phyloP scores from a whole-genome alignment of 1,284 basidiomycete species.

The Volvariella volvacea region DNA sequence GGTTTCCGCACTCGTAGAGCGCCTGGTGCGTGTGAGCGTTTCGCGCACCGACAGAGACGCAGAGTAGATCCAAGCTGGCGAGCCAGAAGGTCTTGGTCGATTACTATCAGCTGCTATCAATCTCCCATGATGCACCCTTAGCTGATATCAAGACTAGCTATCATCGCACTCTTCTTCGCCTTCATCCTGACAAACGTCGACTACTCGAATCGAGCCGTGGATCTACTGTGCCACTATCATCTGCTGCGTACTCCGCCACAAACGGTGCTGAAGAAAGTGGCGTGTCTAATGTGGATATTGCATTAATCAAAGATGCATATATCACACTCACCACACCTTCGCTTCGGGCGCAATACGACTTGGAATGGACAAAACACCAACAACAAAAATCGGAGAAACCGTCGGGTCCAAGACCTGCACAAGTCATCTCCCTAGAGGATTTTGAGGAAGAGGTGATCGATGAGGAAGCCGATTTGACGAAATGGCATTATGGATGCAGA shows the following conservation, averaged over 20 bases:
- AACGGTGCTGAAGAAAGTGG: too few relatives aligned
- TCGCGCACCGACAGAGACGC: too few relatives aligned
- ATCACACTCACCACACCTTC: conserved; percentile 40
- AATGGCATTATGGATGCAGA: conserved; percentile 59
- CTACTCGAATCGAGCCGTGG: too few relatives aligned
- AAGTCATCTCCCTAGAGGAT: conserved; percentile 70
- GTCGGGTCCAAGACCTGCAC: conserved; percentile 55
- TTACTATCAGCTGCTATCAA: conserved; percentile 41
- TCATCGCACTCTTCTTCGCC: conserved; percentile 53
- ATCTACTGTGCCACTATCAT: conserved; percentile 4
- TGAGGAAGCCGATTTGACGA: conserved; percentile 17
- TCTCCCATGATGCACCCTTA: conserved; percentile 33
- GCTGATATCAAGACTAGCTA: conserved; percentile 64
- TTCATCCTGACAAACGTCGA: conserved; percentile 66
- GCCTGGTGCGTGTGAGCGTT: too few relatives aligned
- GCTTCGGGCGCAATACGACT: conserved; percentile 46
- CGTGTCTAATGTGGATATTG: conserved; percentile 40
- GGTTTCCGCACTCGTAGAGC: too few relatives aligned
- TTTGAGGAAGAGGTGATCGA: conserved; percentile 33
- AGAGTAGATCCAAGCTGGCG: conserved; percentile 20
- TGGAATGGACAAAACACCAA: conserved; percentile 10
- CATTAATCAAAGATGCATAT: conserved; percentile 57
- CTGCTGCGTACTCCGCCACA: background rate
- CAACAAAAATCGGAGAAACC: conserved; percentile 7
- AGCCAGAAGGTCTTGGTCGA: conserved; percentile 20